Conservation (phyloP, 176 grass and related monocot species). For the Urochloa ruziziensis region DNA sequence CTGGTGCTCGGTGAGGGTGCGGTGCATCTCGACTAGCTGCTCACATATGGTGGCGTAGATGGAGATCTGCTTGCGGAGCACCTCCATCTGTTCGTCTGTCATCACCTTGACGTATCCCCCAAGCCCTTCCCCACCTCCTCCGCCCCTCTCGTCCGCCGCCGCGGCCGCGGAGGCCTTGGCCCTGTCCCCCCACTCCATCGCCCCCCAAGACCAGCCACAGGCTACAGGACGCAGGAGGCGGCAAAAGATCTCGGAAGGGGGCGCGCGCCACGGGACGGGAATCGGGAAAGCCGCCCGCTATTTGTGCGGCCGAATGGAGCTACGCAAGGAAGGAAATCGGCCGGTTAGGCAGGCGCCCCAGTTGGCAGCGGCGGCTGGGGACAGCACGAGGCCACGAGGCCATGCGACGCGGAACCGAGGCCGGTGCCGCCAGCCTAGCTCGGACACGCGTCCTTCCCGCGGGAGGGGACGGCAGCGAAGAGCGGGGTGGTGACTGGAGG, state of each 20-base stretch:
- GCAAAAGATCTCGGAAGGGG: background rate
- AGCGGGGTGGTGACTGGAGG: background rate
- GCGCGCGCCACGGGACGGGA: background rate
- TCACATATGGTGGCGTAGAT: constrained; percentile 98
- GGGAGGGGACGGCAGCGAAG: background rate
- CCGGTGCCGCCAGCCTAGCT: background rate
- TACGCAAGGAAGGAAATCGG: constrained; percentile 29
- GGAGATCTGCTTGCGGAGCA: constrained; percentile 94
- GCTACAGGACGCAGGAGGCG: background rate
- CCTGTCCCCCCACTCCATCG: constrained; percentile 54
- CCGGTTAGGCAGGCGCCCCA: no score
- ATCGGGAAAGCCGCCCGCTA: background rate
- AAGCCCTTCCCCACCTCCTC: constrained; percentile 38
- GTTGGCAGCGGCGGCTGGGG: no score
- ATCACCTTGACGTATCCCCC: constrained; percentile 82
- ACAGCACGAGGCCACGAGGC: no score
- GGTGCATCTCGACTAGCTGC: constrained; percentile 97
- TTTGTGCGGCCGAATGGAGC: constrained; percentile 31
- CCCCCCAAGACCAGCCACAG: no score
- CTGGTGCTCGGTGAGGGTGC: constrained; percentile 72
- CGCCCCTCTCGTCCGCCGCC: constrained; percentile 24
- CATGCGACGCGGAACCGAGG: background rate
- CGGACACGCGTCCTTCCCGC: background rate
- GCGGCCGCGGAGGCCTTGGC: constrained; percentile 3
- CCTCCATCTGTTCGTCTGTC: constrained; percentile 96